These are phyloP conservation scores for Bruguiera sexangula DNA, from an alignment of 345 rosid genomes.

Conservation along the genomic window DNA sequence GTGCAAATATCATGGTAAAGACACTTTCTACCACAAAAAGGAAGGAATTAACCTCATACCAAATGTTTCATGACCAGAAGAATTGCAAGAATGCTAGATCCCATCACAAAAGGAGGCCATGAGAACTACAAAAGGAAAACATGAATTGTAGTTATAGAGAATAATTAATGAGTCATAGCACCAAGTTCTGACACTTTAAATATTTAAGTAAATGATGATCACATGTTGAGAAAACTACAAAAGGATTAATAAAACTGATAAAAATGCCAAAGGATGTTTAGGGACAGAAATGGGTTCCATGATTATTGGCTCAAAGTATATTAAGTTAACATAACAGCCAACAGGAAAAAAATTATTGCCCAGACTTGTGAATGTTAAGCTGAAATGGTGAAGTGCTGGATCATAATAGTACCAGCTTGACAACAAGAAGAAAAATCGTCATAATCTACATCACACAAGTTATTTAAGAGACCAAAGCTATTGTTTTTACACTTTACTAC, in stretches of 20 bases:
- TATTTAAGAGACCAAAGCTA: not conserved
- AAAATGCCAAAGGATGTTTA: constrained; percentile 7
- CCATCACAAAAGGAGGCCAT: constrained; percentile 99
- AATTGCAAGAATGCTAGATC: constrained; percentile 73
- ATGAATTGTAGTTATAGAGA: constrained; percentile 51
- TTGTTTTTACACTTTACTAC: not conserved
- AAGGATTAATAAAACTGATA: not conserved
- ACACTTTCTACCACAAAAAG: not conserved
- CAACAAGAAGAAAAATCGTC: not conserved
- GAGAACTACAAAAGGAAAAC: constrained; percentile 86
- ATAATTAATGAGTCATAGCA: constrained; percentile 36
- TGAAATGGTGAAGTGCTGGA: not conserved
- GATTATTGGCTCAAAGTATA: constrained; percentile 1
- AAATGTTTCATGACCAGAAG: constrained; percentile 85
- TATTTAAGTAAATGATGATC: constrained; percentile 1
- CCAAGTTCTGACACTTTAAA: constrained; percentile 15
- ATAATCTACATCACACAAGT: not conserved
- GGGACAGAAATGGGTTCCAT: not conserved
- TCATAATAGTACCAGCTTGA: not conserved
- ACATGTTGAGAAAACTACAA: not conserved
- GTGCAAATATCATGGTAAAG: not conserved
- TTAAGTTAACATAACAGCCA: constrained; percentile 7
- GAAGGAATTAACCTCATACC: constrained; percentile 44
- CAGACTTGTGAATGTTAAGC: not conserved
- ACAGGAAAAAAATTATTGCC: not conserved